Evolutionary conservation across 2,329 filamentous ascomycete genomes (phyloP).

Genomic region (Phaeomoniella chlamydospora): DNA sequence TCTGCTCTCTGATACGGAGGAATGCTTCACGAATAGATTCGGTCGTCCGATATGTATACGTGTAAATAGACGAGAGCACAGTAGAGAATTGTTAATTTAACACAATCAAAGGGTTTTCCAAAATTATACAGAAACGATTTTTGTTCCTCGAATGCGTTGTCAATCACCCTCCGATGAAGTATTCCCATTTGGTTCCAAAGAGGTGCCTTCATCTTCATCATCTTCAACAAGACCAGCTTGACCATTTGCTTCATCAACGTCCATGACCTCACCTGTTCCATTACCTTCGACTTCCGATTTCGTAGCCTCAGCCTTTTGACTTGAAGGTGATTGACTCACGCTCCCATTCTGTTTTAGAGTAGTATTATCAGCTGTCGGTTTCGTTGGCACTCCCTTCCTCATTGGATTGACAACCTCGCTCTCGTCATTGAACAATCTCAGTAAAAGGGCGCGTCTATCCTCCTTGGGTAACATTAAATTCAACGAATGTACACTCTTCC

Average conservation of each 20-base stretch:
- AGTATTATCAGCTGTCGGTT: background rate
- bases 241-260: background rate
- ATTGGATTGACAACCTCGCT: conserved; percentile 60
- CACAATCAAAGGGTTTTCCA: no score
- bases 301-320: no score
- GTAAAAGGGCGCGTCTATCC: conserved; percentile 79
- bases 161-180: background rate
- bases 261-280: background rate
- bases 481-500: conserved; percentile 81
- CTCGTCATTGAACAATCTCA: conserved; percentile 81
- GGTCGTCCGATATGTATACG: no score
- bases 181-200: background rate
- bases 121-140: no score
- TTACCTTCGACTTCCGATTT: background rate
- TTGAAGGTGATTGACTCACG: no score
- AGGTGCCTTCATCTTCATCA: background rate
- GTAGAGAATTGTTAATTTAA: no score
- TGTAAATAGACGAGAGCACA: no score
- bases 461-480: conserved; percentile 99
- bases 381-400: conserved; percentile 6
- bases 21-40: no score
- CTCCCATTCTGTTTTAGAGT: no score
- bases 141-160: no score
- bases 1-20: no score
- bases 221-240: background rate